Evolutionary conservation across 305 asterid species (phyloP), one percentile per base, ranked within the genome.

Genomic region (Fraxinus dipetala): DNA sequence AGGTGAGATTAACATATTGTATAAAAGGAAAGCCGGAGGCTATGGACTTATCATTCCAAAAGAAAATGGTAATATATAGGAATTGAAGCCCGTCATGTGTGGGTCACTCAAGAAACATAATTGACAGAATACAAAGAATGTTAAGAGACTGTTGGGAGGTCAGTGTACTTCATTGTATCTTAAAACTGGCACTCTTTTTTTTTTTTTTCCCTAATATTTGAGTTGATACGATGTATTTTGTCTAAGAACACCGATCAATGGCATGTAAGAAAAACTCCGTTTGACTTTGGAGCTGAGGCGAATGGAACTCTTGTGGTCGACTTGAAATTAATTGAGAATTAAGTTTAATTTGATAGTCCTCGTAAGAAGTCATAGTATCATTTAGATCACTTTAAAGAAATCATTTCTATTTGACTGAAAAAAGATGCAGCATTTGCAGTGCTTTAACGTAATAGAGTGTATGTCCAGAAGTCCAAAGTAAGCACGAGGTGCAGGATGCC

Each of bases 1-100:
- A 93, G 98, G 95, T 65, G 94, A 92, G 85, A 86, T 94, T 80
- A 95, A 93, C 93, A 91, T 93, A 59, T 86, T 93, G 38, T 95
- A 95, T 91, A 89, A 85, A 86, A 84, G 98, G 78, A 90, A 87
- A 78, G 90, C 91, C 3, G 98, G 98, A 22, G 98, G 98, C 26
- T 95, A 95, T 73, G 98, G 98, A 18, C 83, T 93, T 28, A 93
- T 95, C 51, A 89, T 93, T 81, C 98, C 98, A 32, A 92, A 88
- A 73, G 87, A 81, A 69, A 83, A 91, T 31, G 96, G 92, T 1
- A 79, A 92, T 79, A 65, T 91, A 13, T 90, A 93, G 86, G 84
- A 87, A 43, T 54, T 84, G 82, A 93, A 91, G 86, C 87, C 91
- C 1, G 28, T 87, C 78, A 87, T 75, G 61, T 87, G 86, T 59